Evolutionary conservation across 768 basidiomycete genomes (phyloP), one percentile per base, ranked within the genome.

Genomic region (Boletus huronensis): DNA sequence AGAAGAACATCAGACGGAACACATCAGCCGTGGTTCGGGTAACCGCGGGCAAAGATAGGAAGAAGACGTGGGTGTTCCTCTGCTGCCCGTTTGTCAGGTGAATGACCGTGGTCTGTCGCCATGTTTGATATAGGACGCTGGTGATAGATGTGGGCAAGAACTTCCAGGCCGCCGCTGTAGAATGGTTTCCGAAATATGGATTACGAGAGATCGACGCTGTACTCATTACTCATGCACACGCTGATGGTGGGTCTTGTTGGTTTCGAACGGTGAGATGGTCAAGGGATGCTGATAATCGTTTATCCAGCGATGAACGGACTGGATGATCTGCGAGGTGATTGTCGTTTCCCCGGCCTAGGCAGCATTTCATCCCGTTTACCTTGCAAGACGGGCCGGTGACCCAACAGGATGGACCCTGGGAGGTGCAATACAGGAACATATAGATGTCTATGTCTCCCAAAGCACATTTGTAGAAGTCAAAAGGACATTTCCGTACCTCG

Each of bases 61-160:
- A 61, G 48, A 69, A 59, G 64, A 79, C 74, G 88, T 92, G 64
- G 57, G 86, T 58, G 4, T 52, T 39, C 8, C 32, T 26, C 38
- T 38, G 19, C n/a, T 29, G 16, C 25, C 5, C 23, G 42, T 40
- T 42, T 40, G 21, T 48, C 45, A 40, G 34, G 54, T 45, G 50
- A 48, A 29, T 41, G 21, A 51, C 17, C 32, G 14, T 16, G 32
- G 32, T 2, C 32, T 8, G 26, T 48, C 25, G 42, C 25, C 14
- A 19, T 47, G 39, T 34, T 38, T 46, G n/a, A 25, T 47, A 54
- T 57, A 90, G 87, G 64, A 91, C 88, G 16, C 77, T 93, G 52
- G 79, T 93, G 14, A 83, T 93, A 61, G 91, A 93, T 71, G 88
- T 84, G 19, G 91, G 91, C 48, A 93, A 93, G 74, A 91, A 84